Evolutionary conservation across 495 filamentous ascomycete species (phyloP).

Genomic region (Talaromyces wortmannii): DNA sequence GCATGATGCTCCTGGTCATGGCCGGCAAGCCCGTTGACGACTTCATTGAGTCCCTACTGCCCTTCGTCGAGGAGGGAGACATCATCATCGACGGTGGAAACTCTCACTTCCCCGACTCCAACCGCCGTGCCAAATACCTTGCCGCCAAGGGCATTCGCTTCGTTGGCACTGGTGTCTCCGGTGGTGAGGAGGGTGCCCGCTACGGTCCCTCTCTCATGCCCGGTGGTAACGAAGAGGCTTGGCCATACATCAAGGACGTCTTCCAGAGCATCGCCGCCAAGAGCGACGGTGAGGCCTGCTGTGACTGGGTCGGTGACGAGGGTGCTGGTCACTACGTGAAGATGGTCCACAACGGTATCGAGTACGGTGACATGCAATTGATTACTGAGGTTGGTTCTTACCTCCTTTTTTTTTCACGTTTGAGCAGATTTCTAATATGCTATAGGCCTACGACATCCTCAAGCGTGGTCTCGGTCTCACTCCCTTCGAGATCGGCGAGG

Average conservation of each 20-base stretch:
- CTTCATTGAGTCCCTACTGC: constrained; percentile 94
- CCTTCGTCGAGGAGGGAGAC: constrained; percentile 82
- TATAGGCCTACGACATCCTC: constrained; percentile 97
- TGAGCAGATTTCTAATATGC: not conserved
- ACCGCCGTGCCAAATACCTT: constrained; percentile 87
- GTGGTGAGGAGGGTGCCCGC: constrained; percentile 97
- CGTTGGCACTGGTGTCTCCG: constrained; percentile 95
- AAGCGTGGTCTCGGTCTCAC: constrained; percentile 86
- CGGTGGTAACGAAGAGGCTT: constrained; percentile 94
- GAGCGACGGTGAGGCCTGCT: constrained; percentile 93
- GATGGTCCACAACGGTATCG: constrained; percentile 99
- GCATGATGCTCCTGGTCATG: constrained; percentile 97
- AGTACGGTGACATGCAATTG: constrained; percentile 99
- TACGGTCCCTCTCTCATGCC: constrained; percentile 98
- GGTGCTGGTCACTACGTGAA: constrained; percentile 99
- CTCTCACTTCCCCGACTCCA: constrained; percentile 98
- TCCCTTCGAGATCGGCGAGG: constrained; percentile 90
- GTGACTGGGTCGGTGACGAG: constrained; percentile 99
- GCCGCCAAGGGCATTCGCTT: constrained; percentile 83
- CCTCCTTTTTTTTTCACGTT: not conserved
- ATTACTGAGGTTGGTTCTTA: constrained; percentile 78
- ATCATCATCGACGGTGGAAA: constrained; percentile 99
- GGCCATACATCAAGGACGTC: constrained; percentile 98
- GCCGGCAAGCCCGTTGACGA: constrained; percentile 95
- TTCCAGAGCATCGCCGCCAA: constrained; percentile 97